phyloP scores from a whole-genome alignment of 1,139 yeast genomes.

The Geotrichum cucujoidarum region DNA sequence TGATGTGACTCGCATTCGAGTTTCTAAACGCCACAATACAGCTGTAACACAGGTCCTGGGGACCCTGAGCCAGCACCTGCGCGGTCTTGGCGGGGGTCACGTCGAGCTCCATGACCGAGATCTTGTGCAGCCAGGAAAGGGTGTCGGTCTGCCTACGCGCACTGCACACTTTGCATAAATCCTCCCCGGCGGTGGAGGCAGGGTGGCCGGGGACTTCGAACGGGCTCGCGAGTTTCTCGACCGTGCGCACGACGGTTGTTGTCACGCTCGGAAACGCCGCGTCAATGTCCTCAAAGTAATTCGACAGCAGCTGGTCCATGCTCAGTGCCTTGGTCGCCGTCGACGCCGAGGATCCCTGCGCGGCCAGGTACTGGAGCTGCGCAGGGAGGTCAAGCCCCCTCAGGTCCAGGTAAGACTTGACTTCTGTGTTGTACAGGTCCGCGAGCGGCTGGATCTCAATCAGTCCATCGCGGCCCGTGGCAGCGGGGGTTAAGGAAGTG shows the following conservation, averaged over 20 bases:
- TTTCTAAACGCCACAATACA: conserved; percentile 55
- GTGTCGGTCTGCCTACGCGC: conserved; percentile 45
- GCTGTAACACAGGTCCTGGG: conserved; percentile 61
- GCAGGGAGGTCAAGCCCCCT: conserved; percentile 32
- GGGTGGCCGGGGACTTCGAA: conserved; percentile 13
- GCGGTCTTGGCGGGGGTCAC: conserved; percentile 29
- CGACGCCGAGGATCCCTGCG: neutral
- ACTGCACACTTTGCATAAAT: conserved; percentile 32
- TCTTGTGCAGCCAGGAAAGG: conserved; percentile 61
- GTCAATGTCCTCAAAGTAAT: conserved; percentile 71
- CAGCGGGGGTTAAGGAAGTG: conserved; percentile 26
- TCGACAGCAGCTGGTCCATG: conserved; percentile 68
- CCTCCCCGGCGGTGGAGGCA: conserved; percentile 15
- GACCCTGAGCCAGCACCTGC: conserved; percentile 2
- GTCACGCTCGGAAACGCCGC: conserved; percentile 85
- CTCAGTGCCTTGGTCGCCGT: conserved; percentile 58
- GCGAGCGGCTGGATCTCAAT: conserved; percentile 63
- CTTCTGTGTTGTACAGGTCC: conserved; percentile 65
- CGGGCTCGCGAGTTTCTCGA: conserved; percentile 64
- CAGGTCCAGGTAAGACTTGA: conserved; percentile 48
- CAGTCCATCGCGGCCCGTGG: conserved; percentile 25
- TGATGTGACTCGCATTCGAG: conserved; percentile 21
- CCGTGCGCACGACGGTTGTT: conserved; percentile 88
- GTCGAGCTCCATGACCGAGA: conserved; percentile 62
- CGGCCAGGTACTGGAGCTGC: neutral